Percentiles rank a stretch among this genome's conserved stretches.
These are phyloP conservation scores for Pseudozyma sp. DNA, from an alignment of 1,284 basidiomycete genomes.

Conservation along the genomic window DNA sequence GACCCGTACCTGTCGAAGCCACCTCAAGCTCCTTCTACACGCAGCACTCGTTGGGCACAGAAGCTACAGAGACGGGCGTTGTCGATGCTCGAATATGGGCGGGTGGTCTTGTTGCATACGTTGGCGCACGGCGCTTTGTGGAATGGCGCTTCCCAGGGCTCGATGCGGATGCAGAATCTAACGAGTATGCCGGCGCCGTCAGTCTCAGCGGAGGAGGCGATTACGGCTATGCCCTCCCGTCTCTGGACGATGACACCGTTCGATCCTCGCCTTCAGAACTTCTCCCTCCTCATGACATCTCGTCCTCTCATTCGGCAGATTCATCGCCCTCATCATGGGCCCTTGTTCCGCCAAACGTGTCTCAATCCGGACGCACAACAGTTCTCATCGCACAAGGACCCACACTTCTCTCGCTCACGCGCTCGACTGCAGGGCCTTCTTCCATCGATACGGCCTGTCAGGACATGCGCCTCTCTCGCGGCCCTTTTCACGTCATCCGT, in stretches of 20 bases:
- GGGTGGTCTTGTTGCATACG: constrained; percentile 85
- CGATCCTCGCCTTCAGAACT: constrained; percentile 25
- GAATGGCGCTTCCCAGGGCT: constrained; percentile 78
- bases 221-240: constrained; percentile 36
- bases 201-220: constrained; percentile 35
- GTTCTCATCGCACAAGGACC: constrained; percentile 43
- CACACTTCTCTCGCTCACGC: constrained; percentile 46
- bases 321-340: constrained; percentile 46
- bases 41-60: constrained; percentile 84
- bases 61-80: constrained; percentile 84
- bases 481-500: constrained; percentile 86
- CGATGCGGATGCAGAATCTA: constrained; percentile 72
- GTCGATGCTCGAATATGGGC: constrained; percentile 86
- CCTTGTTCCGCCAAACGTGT: constrained; percentile 30
- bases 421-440: constrained; percentile 37
- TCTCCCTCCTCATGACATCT: constrained; percentile 23
- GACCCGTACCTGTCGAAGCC: constrained; percentile 43
- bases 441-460: constrained; percentile 46
- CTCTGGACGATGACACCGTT: constrained; percentile 30
- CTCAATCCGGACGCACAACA: constrained; percentile 36
- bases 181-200: constrained; percentile 33
- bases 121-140: constrained; percentile 79
- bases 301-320: constrained; percentile 6
- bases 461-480: constrained; percentile 78
- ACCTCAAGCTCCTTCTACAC: constrained; percentile 78